Conservation (phyloP, 129 eudicot genomes). For the Escallonia rubra region DNA sequence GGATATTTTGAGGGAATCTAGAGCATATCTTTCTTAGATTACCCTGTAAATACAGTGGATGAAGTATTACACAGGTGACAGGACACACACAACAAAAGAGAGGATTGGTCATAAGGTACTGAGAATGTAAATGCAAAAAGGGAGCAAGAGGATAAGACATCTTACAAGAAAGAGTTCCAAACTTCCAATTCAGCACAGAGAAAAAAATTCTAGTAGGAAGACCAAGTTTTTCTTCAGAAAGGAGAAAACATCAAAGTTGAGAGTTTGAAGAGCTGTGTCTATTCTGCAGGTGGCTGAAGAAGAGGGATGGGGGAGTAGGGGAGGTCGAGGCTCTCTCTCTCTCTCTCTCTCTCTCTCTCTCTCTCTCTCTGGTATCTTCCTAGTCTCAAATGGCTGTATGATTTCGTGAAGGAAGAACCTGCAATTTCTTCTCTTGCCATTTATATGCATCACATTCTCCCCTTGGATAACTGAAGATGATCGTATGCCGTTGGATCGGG, state of each 20-base stretch:
- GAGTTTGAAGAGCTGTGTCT: conserved; percentile 1
- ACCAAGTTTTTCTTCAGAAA: neutral
- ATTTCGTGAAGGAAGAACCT: conserved; percentile 4
- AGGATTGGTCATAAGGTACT: too few relatives aligned
- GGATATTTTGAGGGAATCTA: conserved; percentile 1
- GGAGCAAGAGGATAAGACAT: too few relatives aligned
- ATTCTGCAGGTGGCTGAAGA: neutral
- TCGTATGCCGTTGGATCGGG: conserved; percentile 27
- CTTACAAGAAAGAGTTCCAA: too few relatives aligned
- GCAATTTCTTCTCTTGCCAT: conserved; percentile 7
- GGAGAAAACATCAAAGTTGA: neutral
- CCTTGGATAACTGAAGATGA: conserved; percentile 25
- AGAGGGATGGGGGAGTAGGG: conserved; percentile 3
- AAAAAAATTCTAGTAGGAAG: too few relatives aligned
- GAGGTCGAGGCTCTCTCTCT: neutral
- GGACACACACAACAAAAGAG: too few relatives aligned
- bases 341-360: conserved; percentile 1
- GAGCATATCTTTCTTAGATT: neutral
- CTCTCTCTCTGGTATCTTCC: neutral
- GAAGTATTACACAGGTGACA: too few relatives aligned
- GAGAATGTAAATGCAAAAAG: too few relatives aligned
- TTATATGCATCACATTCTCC: conserved; percentile 14
- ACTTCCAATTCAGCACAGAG: too few relatives aligned
- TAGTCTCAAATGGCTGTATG: neutral
- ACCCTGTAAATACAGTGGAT: too few relatives aligned